Conservation (phyloP, 2,329 filamentous ascomycete genomes). For the Sporothrix protearum region DNA sequence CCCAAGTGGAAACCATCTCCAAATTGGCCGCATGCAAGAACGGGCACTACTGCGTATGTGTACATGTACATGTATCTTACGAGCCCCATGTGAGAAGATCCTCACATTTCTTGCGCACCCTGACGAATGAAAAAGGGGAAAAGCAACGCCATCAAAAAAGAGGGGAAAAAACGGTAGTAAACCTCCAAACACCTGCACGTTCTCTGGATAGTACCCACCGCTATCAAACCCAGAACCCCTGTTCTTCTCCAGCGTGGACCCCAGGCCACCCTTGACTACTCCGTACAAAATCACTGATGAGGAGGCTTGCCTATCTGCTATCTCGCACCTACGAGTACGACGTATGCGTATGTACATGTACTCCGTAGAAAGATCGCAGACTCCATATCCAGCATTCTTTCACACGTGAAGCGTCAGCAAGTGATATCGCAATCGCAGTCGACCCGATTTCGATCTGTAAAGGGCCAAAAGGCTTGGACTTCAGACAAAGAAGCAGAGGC, state of each 20-base stretch:
- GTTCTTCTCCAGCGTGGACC: slow-evolving; percentile 4
- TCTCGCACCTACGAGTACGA: no score
- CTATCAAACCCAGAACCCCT: slow-evolving; percentile 3
- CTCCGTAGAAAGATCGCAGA: not conserved
- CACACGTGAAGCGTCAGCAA: slow-evolving; percentile 4
- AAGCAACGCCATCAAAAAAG: no score
- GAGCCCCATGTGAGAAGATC: not conserved
- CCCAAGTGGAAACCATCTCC: not conserved
- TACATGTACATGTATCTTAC: not conserved
- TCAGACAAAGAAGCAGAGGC: not conserved
- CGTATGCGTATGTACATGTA: no score
- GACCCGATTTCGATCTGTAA: slow-evolving; percentile 11
- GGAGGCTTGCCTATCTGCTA: not conserved
- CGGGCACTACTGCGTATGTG: not conserved
- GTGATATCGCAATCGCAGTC: not conserved
- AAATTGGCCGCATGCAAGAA: slow-evolving; percentile 14
- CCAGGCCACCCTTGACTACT: not conserved
- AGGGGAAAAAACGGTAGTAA: not conserved
- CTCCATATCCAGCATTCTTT: not conserved
- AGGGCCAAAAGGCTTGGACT: slow-evolving; percentile 2
- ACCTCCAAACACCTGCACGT: slow-evolving; percentile 4
- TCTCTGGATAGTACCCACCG: not conserved
- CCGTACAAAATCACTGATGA: not conserved
- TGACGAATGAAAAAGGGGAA: not conserved
- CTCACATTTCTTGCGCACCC: not conserved